A percentile compares a stretch with the other conserved stretches of the same genome.
These are phyloP conservation scores for Penicillium sumatraense DNA, from an alignment of 2,329 filamentous ascomycete genomes.

Conservation along the genomic window DNA sequence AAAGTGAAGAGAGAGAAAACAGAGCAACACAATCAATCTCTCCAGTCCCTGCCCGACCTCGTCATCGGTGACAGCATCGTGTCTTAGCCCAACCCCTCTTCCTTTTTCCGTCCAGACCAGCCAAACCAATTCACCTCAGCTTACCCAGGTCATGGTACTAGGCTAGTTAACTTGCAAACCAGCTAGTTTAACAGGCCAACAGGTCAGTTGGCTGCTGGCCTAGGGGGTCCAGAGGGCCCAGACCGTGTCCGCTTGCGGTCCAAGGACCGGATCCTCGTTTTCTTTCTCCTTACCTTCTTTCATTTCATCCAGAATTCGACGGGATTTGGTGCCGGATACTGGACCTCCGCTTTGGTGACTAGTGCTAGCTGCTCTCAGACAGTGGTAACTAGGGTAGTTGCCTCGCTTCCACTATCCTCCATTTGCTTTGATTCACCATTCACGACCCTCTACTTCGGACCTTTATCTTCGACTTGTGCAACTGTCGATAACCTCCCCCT, in stretches of 20 bases:
- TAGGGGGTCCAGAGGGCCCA: constrained; percentile 26
- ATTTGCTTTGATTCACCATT: not conserved
- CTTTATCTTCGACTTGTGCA: not conserved
- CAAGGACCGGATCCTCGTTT: not conserved
- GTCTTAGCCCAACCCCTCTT: constrained; percentile 11
- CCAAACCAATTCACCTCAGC: not conserved
- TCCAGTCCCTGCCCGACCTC: constrained; percentile 11
- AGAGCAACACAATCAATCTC: not conserved
- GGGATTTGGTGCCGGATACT: not conserved
- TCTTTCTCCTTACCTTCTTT: not conserved
- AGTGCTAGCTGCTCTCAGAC: too few relatives aligned
- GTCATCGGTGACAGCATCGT: constrained; percentile 31
- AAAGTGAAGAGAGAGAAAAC: not conserved
- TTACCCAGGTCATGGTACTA: too few relatives aligned
- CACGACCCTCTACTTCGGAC: too few relatives aligned
- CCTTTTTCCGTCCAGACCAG: not conserved
- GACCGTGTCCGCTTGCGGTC: constrained; percentile 19
- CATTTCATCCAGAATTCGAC: not conserved
- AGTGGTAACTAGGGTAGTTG: too few relatives aligned
- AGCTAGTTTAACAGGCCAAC: not conserved
- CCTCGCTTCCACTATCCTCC: not conserved
- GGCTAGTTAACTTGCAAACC: not conserved
- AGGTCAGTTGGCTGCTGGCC: not conserved
- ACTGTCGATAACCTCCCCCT: not conserved
- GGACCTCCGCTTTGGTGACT: too few relatives aligned